Conservation (phyloP, 192 early-diverging fungal genomes). For the Coemansia guatemalensis region DNA sequence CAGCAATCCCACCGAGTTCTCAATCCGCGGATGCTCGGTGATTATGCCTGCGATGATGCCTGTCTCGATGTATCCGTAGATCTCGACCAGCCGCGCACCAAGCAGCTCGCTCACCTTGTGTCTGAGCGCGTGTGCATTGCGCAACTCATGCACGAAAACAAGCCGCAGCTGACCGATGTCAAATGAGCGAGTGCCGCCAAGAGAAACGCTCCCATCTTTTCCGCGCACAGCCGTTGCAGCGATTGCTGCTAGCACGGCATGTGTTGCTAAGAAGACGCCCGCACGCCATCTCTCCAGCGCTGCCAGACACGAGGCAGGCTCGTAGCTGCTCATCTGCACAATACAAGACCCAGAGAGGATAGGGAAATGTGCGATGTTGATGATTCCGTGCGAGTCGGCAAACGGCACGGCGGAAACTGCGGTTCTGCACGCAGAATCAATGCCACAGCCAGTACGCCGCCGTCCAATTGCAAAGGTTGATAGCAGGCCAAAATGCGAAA, state of each 20-base stretch:
- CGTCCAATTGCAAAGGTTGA: conserved; percentile 23
- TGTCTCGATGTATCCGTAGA: conserved; percentile 48
- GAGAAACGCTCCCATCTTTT: conserved; percentile 7
- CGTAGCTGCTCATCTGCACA: conserved; percentile 30
- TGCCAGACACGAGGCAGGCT: conserved; percentile 28
- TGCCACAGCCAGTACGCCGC: conserved; percentile 1
- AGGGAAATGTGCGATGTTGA: conserved; percentile 45
- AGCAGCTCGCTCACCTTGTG: conserved; percentile 22
- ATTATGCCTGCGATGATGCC: conserved; percentile 46
- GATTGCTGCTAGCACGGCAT: conserved; percentile 21
- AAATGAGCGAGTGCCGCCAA: conserved; percentile 15
- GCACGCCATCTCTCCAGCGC: conserved; percentile 32
- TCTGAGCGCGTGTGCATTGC: conserved; percentile 24
- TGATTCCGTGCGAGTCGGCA: conserved; percentile 38
- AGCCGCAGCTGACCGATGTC: conserved; percentile 25
- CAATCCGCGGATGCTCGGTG: conserved; percentile 45
- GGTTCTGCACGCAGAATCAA: conserved; percentile 19
- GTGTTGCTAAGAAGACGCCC: conserved; percentile 30
- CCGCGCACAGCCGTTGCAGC: conserved; percentile 15
- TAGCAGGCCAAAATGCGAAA: conserved; percentile 50
- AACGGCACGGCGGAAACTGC: conserved; percentile 43
- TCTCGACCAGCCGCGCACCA: conserved; percentile 41
- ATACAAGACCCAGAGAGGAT: conserved; percentile 47
- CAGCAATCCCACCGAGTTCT: conserved; percentile 41
- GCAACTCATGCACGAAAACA: conserved; percentile 39